Base-by-base conservation (phyloP, 2,329 filamentous ascomycete species). In the Fragosphaeria purpurea region DNA sequence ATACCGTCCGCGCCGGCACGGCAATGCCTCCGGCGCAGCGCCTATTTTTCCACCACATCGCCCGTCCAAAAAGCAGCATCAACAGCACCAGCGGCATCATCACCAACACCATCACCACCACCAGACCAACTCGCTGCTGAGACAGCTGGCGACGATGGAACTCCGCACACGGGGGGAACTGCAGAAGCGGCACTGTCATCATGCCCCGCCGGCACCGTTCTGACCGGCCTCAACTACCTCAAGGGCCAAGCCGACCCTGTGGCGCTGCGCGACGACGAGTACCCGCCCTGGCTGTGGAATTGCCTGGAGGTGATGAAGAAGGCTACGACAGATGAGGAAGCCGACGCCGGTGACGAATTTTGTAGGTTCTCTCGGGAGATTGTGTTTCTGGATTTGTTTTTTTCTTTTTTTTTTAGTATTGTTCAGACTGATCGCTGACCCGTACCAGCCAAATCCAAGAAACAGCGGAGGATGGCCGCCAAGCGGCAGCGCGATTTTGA, bases 251-350 rank as follows among this genome's bases (percentile, higher is more conserved):
- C 74, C 38, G 86, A 91, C 62, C 87, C 88, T 0, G 71, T 91
- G 6, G 88, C 88, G 8, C 65, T 82, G 60, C 73, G 81, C 37
- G 88, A 94, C 58, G 73, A 80, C 30, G 85, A 86, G 55, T 94
- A 94, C 67, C 88, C 88, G 4, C 72, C 72, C 31, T 94, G 88
- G 88, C 66, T 94, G 55, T 94, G 88, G 88, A 73, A 68, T 4
- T 81, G 85, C 58, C 68, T 93, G 50, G 77, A 82, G 47, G 73
- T 77, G 51, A 71, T 79, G 66, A 77, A 79, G 66, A 79, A 75
- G 62, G 65, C 61, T 4, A 66, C 67, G 22, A 69, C 67, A 11
- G 40, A 38, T 5, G 70, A 69, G 2, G 77, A 73, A 4, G 75
- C 72, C 9, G 74, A 73, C 8, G 77, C 76, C 32, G 85, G 82